Evolutionary conservation across 345 rosid genomes (phyloP), one percentile per base, ranked within the genome.

Genomic region (Acer saccharum): DNA sequence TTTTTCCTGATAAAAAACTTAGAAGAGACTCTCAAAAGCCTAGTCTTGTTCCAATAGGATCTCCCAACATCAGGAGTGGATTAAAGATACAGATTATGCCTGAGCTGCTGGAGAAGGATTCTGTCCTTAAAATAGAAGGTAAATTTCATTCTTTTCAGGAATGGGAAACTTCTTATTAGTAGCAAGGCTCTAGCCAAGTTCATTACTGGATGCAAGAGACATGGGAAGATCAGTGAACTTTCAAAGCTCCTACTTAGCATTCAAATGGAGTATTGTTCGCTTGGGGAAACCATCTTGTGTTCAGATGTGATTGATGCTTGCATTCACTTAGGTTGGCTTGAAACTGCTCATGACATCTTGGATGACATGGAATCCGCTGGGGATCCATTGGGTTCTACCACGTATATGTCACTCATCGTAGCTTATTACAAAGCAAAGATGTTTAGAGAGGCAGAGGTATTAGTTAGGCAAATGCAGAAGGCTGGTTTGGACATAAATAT

Each of bases 261-360:
- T 69, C 79, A 84, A 61, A 67, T 77, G 74, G 84, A 76, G 68
- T 77, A 62, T 35, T 14, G 13, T 60, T 68, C 79, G 5, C 62
- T 60, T 0, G 83, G 78, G 55, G 79, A 79, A 69, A 78, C 77
- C 44, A 65, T 27, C 14, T 65, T 94, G 78, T 87, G 89, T 80
- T 83, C 74, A 20, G 85, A 87, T 46, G 90, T 92, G 11, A 76
- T 92, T 74, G 85, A 83, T 75, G 92, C 93, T 68, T 91, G 89
- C 84, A 82, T 93, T 78, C 76, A 16, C 64, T 32, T 86, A 68
- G 94, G 92, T 79, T 93, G 97, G 96, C 81, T 83, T 81, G 95
- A 91, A 75, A 82, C 90, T 78, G 98, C 95, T 75, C 98, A 92
- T 79, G 98, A 95, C 83, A 88, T 93, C 79, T 86, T 92, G 84